These are phyloP conservation scores for Puccinia polysora DNA, from an alignment of 1,284 basidiomycete genomes.

Conservation along the genomic window DNA sequence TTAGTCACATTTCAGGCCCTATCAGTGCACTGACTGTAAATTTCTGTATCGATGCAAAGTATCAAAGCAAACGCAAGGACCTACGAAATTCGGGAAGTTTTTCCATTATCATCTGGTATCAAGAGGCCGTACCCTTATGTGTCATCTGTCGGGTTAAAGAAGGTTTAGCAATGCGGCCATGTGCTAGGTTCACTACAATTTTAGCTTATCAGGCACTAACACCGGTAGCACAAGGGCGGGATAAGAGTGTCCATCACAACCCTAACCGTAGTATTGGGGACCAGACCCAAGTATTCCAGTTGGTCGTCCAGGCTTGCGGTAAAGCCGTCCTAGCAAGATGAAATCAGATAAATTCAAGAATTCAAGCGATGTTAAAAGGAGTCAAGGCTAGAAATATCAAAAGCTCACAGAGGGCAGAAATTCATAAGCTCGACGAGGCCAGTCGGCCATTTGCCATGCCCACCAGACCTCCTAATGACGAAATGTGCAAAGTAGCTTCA, in stretches of 20 bases:
- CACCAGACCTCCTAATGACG: constrained; percentile 6
- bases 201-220: no score
- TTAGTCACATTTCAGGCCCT: no score
- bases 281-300: constrained; percentile 20
- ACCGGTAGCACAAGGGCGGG: constrained; percentile 21
- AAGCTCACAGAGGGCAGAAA: not conserved
- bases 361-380: not conserved
- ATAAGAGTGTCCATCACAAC: constrained; percentile 10
- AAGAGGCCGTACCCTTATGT: no score
- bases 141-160: no score
- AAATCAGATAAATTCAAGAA: not conserved
- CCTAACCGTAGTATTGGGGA: constrained; percentile 9
- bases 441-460: not conserved
- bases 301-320: constrained; percentile 4
- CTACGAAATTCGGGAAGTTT: no score
- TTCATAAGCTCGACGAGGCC: not conserved
- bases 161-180: no score
- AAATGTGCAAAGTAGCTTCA: not conserved
- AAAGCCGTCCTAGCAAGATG: not conserved
- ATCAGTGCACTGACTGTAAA: no score
- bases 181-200: no score
- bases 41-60: no score
- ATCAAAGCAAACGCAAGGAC: no score
- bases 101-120: no score
- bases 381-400: not conserved